Evolutionary conservation across 2,329 filamentous ascomycete species (phyloP).

Genomic region (Polytolypa hystricis): DNA sequence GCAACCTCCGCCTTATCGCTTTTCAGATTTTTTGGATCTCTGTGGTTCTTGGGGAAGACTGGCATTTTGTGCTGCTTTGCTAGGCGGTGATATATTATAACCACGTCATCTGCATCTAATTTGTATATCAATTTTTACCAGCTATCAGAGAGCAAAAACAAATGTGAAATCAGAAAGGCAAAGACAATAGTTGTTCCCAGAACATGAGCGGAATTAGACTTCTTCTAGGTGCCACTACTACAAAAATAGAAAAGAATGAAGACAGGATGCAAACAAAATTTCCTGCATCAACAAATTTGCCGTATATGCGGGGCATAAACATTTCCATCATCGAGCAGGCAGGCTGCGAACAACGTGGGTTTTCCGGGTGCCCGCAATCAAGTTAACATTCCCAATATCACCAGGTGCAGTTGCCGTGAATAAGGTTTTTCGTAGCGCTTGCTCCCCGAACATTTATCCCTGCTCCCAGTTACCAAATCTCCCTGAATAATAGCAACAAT

Average conservation of each 20-base stretch:
- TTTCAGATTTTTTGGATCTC: conserved; percentile 81
- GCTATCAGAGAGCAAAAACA: too few species aligned
- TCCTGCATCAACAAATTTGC: too few species aligned
- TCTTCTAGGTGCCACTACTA: neutral
- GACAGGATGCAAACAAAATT: neutral
- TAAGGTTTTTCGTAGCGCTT: neutral
- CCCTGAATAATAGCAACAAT: neutral
- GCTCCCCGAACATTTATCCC: neutral
- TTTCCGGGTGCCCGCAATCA: neutral
- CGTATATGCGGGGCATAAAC: too few species aligned
- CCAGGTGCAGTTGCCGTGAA: neutral
- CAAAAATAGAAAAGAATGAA: neutral
- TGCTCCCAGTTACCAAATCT: neutral
- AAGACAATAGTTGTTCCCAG: too few species aligned
- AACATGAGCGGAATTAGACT: too few species aligned
- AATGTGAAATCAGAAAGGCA: too few species aligned
- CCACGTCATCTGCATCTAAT: too few species aligned
- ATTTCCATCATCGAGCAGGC: neutral
- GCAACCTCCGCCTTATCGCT: conserved; percentile 74
- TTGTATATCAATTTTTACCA: too few species aligned
- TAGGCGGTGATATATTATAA: conserved; percentile 54
- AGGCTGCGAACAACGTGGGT: neutral
- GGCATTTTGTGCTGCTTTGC: conserved; percentile 96
- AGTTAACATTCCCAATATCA: neutral
- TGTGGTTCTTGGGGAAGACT: conserved; percentile 89